These are phyloP conservation scores for Dalbergia cultrata DNA, from an alignment of 306 rosid genomes.

Conservation along the genomic window DNA sequence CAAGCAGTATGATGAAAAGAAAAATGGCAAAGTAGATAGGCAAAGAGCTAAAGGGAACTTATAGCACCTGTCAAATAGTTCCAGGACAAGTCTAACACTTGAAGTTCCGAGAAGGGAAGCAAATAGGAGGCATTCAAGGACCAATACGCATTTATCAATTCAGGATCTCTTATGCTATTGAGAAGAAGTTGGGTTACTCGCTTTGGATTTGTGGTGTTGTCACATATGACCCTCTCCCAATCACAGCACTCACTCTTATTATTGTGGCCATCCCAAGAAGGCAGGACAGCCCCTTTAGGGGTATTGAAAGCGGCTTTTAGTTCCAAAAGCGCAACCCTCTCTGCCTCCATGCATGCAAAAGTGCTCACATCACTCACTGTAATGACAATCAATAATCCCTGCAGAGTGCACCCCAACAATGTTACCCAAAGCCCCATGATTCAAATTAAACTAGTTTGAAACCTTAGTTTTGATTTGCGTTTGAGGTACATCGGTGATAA, in stretches of 20 bases:
- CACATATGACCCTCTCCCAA: conserved; percentile 22
- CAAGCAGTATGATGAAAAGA: too few relatives aligned
- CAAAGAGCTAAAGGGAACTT: too few relatives aligned
- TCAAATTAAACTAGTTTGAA: neutral
- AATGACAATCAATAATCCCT: conserved; percentile 4
- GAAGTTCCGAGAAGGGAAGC: conserved; percentile 29
- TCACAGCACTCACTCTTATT: conserved; percentile 4
- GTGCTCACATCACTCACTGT: neutral
- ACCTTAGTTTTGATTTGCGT: neutral
- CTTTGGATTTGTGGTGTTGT: conserved; percentile 1
- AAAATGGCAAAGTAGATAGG: too few relatives aligned
- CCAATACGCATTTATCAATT: neutral
- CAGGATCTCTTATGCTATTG: neutral
- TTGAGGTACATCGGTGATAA: too few relatives aligned
- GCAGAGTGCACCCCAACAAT: neutral
- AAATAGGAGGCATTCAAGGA: conserved; percentile 16
- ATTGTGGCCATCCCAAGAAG: conserved; percentile 4
- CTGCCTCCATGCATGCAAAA: conserved; percentile 30
- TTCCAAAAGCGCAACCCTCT: conserved; percentile 11
- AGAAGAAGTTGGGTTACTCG: conserved; percentile 26
- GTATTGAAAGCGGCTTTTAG: conserved; percentile 5
- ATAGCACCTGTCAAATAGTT: conserved; percentile 24
- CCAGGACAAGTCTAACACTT: conserved; percentile 30
- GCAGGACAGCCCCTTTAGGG: neutral
- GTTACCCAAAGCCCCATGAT: neutral